Base-by-base conservation (phyloP, 192 early-diverging fungal genomes). In the Backusella westeae region DNA sequence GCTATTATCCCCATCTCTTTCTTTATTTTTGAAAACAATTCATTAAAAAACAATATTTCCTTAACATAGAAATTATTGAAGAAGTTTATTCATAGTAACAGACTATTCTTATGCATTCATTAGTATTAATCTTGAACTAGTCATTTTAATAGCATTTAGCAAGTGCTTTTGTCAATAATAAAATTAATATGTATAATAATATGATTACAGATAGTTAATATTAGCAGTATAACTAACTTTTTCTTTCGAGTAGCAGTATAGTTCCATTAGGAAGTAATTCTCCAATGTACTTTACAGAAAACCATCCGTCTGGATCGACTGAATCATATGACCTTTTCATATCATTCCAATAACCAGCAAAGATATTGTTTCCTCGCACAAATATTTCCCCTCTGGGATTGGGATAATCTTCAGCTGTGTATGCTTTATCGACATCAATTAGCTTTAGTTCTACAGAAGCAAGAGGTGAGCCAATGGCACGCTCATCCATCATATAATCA, bases 321-420 rank as follows among this genome's bases (percentile, higher is more conserved):
- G 88, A 82, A 79, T 94, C 93, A 34, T 69, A 67, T 8, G 96
- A 95, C 72, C 93, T 89, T n/a, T 84, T 83, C 12, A 83, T 84
- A 70, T 91, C 89, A 77, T 94, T 92, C 85, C 89, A 94, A 82
- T 97, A 98, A 4, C 95, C 94, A 72, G 83, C 85, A 84, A 96
- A 94, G 35, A 94, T 89, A 73, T 87, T 89, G 29, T 81, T 76
- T 2, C 96, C 96, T 39, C 94, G 89, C 36, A 97, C 79, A 85
- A 89, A 93, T 78, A 98, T 87, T 84, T 98, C 96, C 68, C 96
- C 96, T 36, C 97, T 90, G 21, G 95, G 91, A 74, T 83, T 87
- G 6, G 93, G 93, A 68, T 78, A 78, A 82, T 94, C 94, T 23
- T 85, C 88, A 8, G 92, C 85, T 12, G 81, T 75, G 76, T 94